Evolutionary conservation across 2,329 filamentous ascomycete genomes (phyloP), one percentile per base, ranked within the genome.

Genomic region (Paecilomyces niveus): DNA sequence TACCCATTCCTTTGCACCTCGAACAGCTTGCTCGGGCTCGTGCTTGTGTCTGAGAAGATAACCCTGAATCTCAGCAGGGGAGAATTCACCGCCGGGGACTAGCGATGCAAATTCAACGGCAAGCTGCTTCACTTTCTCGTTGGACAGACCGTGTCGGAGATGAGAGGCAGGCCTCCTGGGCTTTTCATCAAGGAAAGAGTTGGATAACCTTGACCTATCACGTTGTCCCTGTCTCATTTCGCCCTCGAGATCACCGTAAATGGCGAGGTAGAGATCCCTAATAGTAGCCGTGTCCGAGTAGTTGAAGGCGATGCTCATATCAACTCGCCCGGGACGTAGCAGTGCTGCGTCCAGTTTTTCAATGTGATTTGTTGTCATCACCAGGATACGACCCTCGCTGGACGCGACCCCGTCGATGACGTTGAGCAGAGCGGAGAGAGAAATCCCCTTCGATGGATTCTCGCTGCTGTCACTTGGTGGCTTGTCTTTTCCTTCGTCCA

Each of bases 301-400:
- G 2, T 70, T 74, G 68, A 89, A 89, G 56, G 78, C 72, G 13
- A 90, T 80, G 59, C 82, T 83, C 70, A 83, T 79, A 64, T 90
- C 87, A 1, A 90, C 83, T 1, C 87, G 79, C 0, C 87, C 88
- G 0, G 87, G 87, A 0, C 87, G 79, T 9, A 88, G 78, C 0
- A 90, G 76, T 0, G 86, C 87, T 1, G 78, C 73, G 65, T 90
- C 86, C 0, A 90, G 80, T 55, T 83, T 80, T 54, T 89, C 85
- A 0, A 82, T 81, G 54, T 82, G 80, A 65, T 90, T 90, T 29
- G 86, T 88, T 0, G 87, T 90, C 86, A 90, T 90, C 68, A 90
- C 83, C 18, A 90, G 79, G 26, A 90, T 85, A 15, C 86, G 81
- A 1, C 87, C 88, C 73, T 90, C 87, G 59, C 84, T 83, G 0